Evolutionary conservation across 78 protist genomes (phyloP), one percentile per base, ranked within the genome.

Genomic region (Chrysochromulina tobinii): DNA sequence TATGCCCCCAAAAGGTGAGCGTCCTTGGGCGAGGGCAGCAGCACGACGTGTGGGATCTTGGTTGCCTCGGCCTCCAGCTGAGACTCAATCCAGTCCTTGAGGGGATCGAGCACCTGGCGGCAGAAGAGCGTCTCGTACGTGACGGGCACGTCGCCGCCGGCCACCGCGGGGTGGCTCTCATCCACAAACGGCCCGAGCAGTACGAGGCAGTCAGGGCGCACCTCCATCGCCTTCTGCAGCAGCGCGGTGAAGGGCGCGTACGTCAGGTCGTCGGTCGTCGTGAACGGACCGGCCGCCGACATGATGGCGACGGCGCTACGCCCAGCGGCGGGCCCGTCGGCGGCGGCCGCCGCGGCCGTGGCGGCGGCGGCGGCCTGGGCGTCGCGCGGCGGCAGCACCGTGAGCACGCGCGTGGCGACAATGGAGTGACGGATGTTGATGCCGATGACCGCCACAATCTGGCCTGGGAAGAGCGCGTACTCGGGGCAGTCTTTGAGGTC

Each of bases 131-230:
- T 3, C 50, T 79, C 87, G 38, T 11, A 79, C 20, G 50, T 9
- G 50, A 54, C 20, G 12, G 3, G 25, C 11, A 53, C 3, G 18
- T 53, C 48, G 58, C 21, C 50, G 23, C 48, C 23, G 38, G n/a
- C 21, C 20, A 79, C 8, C 23, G 9, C 4, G 18, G 87, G 87
- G 17, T 79, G 87, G 11, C 0, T 8, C 61, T 51, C 87, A 48
- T 79, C 87, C 11, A 79, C 61, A 25, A 79, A 79, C 14, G 87
- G 87, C 23, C 87, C 87, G 50, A 53, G 1, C 64, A 79, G 38
- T 12, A 79, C 61, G 50, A 79, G 64, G 64, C 64, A 14, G 64
- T 25, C 73, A 14, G 14, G 73, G 73, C 73, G 64, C 64, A 59
- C 64, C 64, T 59, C 23, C 64, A 38, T 59, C 64, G 64, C 64